phyloP scores from a whole-genome alignment of 257 asterid genomes.

The Capsicum rhomboideum region DNA sequence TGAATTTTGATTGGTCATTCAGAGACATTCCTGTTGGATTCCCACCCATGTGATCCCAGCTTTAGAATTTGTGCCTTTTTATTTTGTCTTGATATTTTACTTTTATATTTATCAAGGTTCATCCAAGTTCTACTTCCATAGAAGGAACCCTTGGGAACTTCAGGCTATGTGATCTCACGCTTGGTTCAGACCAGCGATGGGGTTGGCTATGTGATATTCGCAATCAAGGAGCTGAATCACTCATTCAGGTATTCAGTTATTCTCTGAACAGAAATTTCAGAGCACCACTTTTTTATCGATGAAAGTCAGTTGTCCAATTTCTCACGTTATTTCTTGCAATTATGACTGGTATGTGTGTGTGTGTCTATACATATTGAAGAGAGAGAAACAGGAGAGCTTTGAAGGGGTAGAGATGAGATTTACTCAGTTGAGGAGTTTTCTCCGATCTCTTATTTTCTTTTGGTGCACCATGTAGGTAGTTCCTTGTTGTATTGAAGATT shows the following conservation, averaged over 20 bases:
- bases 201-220: constrained; percentile 99
- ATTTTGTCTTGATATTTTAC: constrained; percentile 15
- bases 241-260: constrained; percentile 56
- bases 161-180: constrained; percentile 79
- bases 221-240: constrained; percentile 85
- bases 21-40: background rate
- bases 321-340: background rate
- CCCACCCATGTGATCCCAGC: background rate
- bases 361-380: background rate
- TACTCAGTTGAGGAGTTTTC: background rate
- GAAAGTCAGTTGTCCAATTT: background rate
- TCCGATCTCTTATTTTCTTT: background rate
- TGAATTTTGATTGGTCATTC: background rate
- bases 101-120: constrained; percentile 46
- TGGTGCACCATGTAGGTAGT: background rate
- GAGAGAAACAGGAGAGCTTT: background rate
- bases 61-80: constrained; percentile 5
- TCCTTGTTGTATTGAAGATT: background rate
- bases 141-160: constrained; percentile 89
- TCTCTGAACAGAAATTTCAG: background rate
- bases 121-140: constrained; percentile 83
- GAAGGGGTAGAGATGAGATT: background rate
- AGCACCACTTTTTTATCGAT: background rate
- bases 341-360: background rate
- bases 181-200: constrained; percentile 79